Conservation (phyloP, 164 flowering plant species). For the Dillenia suffruticosa region DNA sequence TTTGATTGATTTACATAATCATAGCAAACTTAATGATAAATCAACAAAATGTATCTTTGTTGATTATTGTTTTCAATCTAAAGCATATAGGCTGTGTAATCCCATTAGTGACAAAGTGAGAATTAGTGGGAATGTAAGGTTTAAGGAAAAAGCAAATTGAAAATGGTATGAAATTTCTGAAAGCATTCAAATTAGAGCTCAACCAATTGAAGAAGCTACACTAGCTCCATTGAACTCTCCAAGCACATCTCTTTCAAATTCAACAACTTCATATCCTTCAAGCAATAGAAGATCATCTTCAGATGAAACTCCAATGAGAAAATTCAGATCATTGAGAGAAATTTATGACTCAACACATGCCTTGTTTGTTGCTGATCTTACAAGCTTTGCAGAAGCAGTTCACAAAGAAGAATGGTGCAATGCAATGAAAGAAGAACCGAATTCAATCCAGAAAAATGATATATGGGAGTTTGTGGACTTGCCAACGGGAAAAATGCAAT, state of each 20-base stretch:
- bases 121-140: neutral
- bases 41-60: neutral
- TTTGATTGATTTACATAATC: slow-evolving; percentile 2
- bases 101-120: neutral
- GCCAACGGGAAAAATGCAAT: slow-evolving; percentile 4
- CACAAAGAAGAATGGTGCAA: too few species aligned
- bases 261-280: neutral
- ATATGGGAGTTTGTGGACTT: slow-evolving; percentile 13
- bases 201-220: neutral
- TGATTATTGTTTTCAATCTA: neutral
- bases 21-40: slow-evolving; percentile 10
- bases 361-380: neutral
- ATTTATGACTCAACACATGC: neutral
- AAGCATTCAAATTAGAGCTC: neutral
- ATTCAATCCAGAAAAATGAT: neutral
- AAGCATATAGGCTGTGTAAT: slow-evolving; percentile 10
- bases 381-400: slow-evolving; percentile 3
- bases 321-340: neutral
- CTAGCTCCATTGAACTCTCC: neutral
- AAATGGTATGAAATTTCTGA: neutral
- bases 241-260: neutral
- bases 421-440: neutral
- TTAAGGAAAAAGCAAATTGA: slow-evolving; percentile 6
- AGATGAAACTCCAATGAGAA: neutral
- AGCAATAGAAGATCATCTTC: neutral